These are phyloP conservation scores for Neurospora sp. DNA, from an alignment of 495 filamentous ascomycete species.

Conservation along the genomic window DNA sequence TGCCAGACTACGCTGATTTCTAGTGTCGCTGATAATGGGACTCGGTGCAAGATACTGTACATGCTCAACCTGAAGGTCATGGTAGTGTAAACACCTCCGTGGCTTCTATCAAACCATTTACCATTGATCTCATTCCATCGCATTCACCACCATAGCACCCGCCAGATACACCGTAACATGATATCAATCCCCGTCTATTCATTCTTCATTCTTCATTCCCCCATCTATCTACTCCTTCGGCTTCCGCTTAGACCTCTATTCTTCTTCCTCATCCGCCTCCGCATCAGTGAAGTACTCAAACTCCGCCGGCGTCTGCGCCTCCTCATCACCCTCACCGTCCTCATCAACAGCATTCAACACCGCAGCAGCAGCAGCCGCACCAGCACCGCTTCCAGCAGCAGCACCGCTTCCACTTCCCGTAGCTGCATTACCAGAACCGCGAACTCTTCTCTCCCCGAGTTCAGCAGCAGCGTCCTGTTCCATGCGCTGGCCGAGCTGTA, in stretches of 20 bases:
- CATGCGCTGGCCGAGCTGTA: constrained; percentile 9
- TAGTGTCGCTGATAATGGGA: not conserved
- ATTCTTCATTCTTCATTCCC: not conserved
- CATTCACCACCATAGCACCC: not conserved
- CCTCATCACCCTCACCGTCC: constrained; percentile 73
- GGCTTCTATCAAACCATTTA: not conserved
- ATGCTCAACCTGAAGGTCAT: not conserved
- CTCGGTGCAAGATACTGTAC: not conserved
- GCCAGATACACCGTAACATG: not conserved
- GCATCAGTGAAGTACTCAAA: constrained; percentile 81
- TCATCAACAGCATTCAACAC: constrained; percentile 79
- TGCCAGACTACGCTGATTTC: not conserved
- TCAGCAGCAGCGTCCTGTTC: constrained; percentile 2
- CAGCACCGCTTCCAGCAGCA: constrained; percentile 24
- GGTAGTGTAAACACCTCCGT: not conserved
- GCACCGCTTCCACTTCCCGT: not conserved
- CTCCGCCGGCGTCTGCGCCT: constrained; percentile 67
- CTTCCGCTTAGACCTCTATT: not conserved
- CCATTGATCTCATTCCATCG: not conserved
- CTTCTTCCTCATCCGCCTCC: constrained; percentile 47
- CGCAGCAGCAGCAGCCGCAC: constrained; percentile 66
- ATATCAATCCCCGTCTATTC: not conserved
- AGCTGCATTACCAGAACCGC: not conserved
- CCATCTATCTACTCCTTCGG: not conserved
- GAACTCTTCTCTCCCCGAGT: not conserved